These are phyloP conservation scores for Phytophthora parvispora DNA, from an alignment of 352 stramenopile genomes.

Conservation along the genomic window DNA sequence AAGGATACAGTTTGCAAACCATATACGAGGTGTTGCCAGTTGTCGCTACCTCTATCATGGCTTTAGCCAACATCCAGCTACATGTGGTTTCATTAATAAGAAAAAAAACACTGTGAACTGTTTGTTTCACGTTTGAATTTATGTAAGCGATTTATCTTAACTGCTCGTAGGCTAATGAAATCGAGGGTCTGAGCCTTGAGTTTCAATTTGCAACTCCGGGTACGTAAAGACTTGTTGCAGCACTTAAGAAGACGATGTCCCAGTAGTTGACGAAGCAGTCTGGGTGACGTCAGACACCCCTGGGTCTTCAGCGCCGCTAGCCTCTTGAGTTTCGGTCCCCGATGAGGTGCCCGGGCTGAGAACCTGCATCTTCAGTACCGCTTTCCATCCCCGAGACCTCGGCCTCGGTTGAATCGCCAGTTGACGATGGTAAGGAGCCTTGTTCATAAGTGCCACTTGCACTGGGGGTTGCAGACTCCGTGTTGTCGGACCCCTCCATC, in stretches of 20 bases:
- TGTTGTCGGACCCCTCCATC: not conserved
- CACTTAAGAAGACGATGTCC: not conserved
- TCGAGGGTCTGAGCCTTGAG: not conserved
- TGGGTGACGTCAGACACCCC: not conserved
- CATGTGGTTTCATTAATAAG: constrained; percentile 21
- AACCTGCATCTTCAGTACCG: not conserved
- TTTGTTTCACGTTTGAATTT: not conserved
- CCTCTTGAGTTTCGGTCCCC: not conserved
- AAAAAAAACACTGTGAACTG: not conserved
- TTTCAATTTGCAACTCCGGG: too few species aligned
- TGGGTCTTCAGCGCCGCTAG: not conserved
- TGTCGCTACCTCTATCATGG: constrained; percentile 62
- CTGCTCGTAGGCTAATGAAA: not conserved
- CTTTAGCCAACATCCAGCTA: constrained; percentile 56
- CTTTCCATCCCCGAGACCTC: not conserved
- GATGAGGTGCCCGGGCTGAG: not conserved
- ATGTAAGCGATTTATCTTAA: not conserved
- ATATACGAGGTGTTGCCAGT: too few species aligned
- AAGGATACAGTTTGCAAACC: too few species aligned
- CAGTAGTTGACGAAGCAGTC: not conserved
- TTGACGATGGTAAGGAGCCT: not conserved
- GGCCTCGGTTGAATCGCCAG: not conserved
- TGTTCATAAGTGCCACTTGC: not conserved
- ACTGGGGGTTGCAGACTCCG: not conserved
- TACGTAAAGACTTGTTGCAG: not conserved